Evolutionary conservation across 2,329 filamentous ascomycete species (phyloP).

Genomic region (Verticillium alfalfae): DNA sequence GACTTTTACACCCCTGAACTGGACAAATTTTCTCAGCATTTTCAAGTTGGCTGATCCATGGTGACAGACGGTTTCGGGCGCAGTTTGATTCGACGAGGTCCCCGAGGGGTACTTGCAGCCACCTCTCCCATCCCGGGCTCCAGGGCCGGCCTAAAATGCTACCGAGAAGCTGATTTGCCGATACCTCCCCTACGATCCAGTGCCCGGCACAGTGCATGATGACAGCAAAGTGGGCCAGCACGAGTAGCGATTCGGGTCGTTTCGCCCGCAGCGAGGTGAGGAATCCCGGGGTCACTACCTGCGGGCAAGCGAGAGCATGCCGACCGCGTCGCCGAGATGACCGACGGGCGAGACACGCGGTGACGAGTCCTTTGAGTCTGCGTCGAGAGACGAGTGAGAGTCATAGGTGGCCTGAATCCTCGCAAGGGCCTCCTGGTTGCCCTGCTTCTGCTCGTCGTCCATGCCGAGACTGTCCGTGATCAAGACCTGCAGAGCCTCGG

Average conservation of each 20-base stretch:
- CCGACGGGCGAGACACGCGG: background rate
- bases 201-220: slow-evolving; percentile 35
- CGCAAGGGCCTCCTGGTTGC: slow-evolving; percentile 21
- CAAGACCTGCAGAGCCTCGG: slow-evolving; percentile 16
- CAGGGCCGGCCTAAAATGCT: slow-evolving; percentile 14
- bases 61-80: too few species aligned
- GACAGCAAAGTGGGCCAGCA: slow-evolving; percentile 44
- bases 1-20: too few species aligned
- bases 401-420: slow-evolving; percentile 28
- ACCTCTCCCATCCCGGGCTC: background rate
- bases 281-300: slow-evolving; percentile 24
- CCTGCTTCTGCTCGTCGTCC: slow-evolving; percentile 9
- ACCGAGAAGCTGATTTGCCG: background rate
- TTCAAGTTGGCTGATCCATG: too few species aligned
- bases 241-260: slow-evolving; percentile 35
- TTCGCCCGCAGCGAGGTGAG: slow-evolving; percentile 26
- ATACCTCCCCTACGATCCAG: slow-evolving; percentile 19
- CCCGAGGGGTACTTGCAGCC: background rate
- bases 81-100: background rate
- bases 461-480: slow-evolving; percentile 20
- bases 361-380: background rate
- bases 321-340: background rate
- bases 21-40: background rate
- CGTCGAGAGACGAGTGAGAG: slow-evolving; percentile 11
- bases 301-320: slow-evolving; percentile 19